Evolutionary conservation across 306 rosid genomes (phyloP), one percentile per base, ranked within the genome.

Genomic region (Prunus fruticosa): DNA sequence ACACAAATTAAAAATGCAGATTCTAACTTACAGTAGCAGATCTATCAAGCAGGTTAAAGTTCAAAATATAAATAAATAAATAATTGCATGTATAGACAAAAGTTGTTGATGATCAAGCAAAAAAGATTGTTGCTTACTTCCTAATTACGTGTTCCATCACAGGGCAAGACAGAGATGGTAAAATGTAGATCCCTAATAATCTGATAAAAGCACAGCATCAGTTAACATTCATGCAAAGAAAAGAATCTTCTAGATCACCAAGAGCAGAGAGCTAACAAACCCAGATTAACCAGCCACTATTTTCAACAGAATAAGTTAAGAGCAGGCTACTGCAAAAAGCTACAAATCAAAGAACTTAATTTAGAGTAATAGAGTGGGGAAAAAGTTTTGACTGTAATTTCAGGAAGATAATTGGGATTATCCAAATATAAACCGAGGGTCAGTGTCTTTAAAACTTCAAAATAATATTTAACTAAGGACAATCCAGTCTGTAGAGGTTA

Each of bases 121-220:
- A 19, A 46, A 41, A 69, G 56, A 23, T 23, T 72, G 56, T 60
- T 62, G 74, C 81, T 81, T 81, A 71, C 77, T 54, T 71, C 81
- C 63, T 38, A 76, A 61, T 64, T 70, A 63, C 18, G 38, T 74
- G 66, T 76, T 75, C 63, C 80, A 70, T 67, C 68, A 81, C 23
- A 63, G 38, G 46, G 69, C 22, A 75, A 70, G 80, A 68, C 67
- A 61, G 83, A 69, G 51, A 61, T 25, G 77, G 67, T 70, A 70
- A 63, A 69, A 75, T 46, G 61, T 75, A 69, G 57, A 71, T 47
- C 76, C 63, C 65, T 76, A 61, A 52, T 71, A 70, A 61, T 69
- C 62, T 58, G 69, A 67, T 66, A 66, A 57, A 67, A 49, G 46
- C 77, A 73, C 53, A 46, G 16, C 45, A 73, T 79, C 74, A 66